Evolutionary conservation across 2,329 filamentous ascomycete genomes (phyloP).

Genomic region (Neocucurbitaria cava): DNA sequence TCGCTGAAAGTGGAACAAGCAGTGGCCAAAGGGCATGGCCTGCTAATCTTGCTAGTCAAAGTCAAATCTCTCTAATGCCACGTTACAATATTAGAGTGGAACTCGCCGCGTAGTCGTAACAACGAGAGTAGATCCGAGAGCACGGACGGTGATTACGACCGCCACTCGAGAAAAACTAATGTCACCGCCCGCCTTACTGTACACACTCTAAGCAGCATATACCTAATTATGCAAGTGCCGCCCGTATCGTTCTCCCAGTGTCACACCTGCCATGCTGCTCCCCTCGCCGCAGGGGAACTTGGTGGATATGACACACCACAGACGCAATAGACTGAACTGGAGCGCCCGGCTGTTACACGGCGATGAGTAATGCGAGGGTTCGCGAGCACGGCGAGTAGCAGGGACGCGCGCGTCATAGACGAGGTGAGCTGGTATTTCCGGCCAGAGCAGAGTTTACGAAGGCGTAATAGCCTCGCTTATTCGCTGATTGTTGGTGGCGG

Average conservation of each 20-base stretch:
- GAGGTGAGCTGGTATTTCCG: slow-evolving; percentile 17
- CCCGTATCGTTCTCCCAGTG: neutral
- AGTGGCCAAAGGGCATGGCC: slow-evolving; percentile 1
- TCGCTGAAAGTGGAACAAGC: neutral
- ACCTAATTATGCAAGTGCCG: neutral
- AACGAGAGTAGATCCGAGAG: slow-evolving; percentile 11
- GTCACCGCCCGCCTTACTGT: neutral
- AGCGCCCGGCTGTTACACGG: neutral
- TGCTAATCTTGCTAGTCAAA: slow-evolving; percentile 4
- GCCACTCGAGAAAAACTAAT: slow-evolving; percentile 7
- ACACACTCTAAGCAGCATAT: neutral
- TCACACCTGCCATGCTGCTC: neutral
- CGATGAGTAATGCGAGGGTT: neutral
- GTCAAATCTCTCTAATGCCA: slow-evolving; percentile 18
- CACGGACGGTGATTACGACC: slow-evolving; percentile 16
- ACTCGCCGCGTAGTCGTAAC: slow-evolving; percentile 15
- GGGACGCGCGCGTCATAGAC: slow-evolving; percentile 33
- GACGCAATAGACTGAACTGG: neutral
- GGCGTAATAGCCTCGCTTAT: slow-evolving; percentile 20
- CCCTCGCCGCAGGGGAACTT: neutral
- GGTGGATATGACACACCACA: neutral
- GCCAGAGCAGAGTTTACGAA: slow-evolving; percentile 13
- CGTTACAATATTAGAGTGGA: slow-evolving; percentile 19
- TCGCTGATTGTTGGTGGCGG: slow-evolving; percentile 23
- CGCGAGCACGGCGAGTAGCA: slow-evolving; percentile 20